These are phyloP conservation scores for Fusarium setosum DNA, from an alignment of 2,329 filamentous ascomycete species.

Conservation along the genomic window DNA sequence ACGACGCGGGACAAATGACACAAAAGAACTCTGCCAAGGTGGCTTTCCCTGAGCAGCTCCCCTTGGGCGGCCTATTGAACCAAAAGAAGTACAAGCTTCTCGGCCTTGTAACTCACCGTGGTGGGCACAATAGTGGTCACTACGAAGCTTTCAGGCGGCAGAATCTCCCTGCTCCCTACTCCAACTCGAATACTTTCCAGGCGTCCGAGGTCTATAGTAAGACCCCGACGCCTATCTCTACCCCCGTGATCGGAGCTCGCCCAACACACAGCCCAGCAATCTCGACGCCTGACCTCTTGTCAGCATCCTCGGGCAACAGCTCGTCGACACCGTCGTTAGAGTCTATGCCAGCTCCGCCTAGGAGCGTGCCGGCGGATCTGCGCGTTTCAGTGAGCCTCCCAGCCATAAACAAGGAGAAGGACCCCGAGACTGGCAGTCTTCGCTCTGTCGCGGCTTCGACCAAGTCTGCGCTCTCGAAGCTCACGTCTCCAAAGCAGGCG, in stretches of 20 bases:
- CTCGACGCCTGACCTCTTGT: constrained; percentile 61
- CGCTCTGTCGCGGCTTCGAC: constrained; percentile 68
- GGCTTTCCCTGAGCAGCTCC: constrained; percentile 86
- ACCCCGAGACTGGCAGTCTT: constrained; percentile 63
- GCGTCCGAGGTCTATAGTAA: constrained; percentile 79
- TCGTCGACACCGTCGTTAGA: constrained; percentile 54
- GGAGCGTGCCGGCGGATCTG: constrained; percentile 47
- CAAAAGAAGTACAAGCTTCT: constrained; percentile 86
- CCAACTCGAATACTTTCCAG: constrained; percentile 84
- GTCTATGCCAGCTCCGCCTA: constrained; percentile 43
- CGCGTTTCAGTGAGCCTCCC: constrained; percentile 40
- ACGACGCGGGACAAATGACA: constrained; percentile 79
- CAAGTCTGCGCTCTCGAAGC: constrained; percentile 62
- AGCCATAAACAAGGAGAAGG: constrained; percentile 50
- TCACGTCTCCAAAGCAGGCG: constrained; percentile 54
- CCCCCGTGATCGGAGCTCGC: constrained; percentile 56
- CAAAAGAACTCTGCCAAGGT: constrained; percentile 97
- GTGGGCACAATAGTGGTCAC: constrained; percentile 94
- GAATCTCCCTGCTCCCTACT: constrained; percentile 80
- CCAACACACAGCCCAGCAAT: constrained; percentile 54
- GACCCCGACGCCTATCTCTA: constrained; percentile 64
- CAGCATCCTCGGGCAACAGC: constrained; percentile 48
- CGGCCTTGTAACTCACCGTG: constrained; percentile 92
- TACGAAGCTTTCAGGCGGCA: constrained; percentile 97
- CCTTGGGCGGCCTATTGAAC: constrained; percentile 82